Evolutionary conservation across 2,329 filamentous ascomycete species (phyloP), one percentile per base, ranked within the genome.

Genomic region (Helminthosporium solani): DNA sequence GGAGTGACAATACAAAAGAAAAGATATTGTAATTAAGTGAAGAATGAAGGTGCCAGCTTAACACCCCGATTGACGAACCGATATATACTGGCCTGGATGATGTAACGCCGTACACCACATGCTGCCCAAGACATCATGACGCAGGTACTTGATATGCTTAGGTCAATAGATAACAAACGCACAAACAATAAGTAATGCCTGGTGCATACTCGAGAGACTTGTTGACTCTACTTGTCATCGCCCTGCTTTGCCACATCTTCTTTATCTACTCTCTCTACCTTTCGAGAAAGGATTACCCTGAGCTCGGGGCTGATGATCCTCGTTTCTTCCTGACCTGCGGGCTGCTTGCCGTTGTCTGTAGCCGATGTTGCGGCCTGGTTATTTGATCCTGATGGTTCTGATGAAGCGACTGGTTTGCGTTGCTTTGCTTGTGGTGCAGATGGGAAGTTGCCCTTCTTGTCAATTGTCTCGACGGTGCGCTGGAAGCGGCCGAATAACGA

Each of bases 401-500:
- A 58, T 30, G 61, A 57, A 12, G 60, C 49, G 23, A 57, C 60
- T 4, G 75, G 70, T 43, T 76, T 75, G 30, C 80, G 73, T 53
- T 80, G 77, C 33, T 76, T 67, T 3, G 75, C 68, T 28, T 66
- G 64, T 2, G 76, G 74, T 3, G 74, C 67, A 4, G 76, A 73
- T 0, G 90, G 90, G 58, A 96, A 95, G 62, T 88, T 90, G 41
- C 86, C 79, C 70, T 94, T 95, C 73, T 94, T 92, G 70, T 99
- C 95, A 28, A 96, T 86, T 0, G 89, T 87, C 63, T 97, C 90
- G 9, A 99, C 87, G 1, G 89, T 86, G 35, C 90, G 82, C 62
- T 95, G 86, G 71, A 96, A 99, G 40, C 88, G 85, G 52, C 83
- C 84, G 76, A 95, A 99, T 2, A 99, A 81, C 0, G 84, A 81